These are phyloP conservation scores for Xylaria hypoxylon DNA, from an alignment of 2,329 filamentous ascomycete genomes.

Conservation along the genomic window DNA sequence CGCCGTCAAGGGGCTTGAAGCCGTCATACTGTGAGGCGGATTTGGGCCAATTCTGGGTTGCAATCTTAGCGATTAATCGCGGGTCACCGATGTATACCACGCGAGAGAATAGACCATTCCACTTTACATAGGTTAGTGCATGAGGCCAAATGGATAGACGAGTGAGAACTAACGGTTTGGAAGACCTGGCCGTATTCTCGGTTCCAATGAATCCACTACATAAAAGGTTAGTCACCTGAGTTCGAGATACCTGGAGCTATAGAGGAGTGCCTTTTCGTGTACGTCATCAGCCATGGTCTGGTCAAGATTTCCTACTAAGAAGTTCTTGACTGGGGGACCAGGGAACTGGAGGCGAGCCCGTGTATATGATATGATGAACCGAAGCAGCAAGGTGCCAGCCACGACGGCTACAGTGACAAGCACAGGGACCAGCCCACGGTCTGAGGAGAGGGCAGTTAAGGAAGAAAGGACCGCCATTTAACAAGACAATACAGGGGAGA, in stretches of 20 bases:
- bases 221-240: not conserved
- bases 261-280: constrained; percentile 28
- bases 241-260: not conserved
- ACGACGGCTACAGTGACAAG: constrained; percentile 20
- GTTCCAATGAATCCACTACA: constrained; percentile 36
- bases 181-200: constrained; percentile 36
- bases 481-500: not conserved
- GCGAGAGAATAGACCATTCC: constrained; percentile 36
- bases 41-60: constrained; percentile 35
- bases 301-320: constrained; percentile 31
- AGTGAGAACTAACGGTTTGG: constrained; percentile 26
- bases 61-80: constrained; percentile 28
- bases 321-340: constrained; percentile 33
- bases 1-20: constrained; percentile 33
- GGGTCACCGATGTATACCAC: constrained; percentile 36
- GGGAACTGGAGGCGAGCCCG: constrained; percentile 35
- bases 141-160: not conserved
- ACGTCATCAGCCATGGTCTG: constrained; percentile 34
- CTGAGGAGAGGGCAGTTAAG: constrained; percentile 18
- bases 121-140: constrained; percentile 19
- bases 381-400: constrained; percentile 17
- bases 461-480: constrained; percentile 32
- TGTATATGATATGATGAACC: constrained; percentile 32
- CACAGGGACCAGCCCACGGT: constrained; percentile 24
- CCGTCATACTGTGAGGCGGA: constrained; percentile 33